Conservation (phyloP, 441 rosid genomes). For the Syzygium syzygioides region DNA sequence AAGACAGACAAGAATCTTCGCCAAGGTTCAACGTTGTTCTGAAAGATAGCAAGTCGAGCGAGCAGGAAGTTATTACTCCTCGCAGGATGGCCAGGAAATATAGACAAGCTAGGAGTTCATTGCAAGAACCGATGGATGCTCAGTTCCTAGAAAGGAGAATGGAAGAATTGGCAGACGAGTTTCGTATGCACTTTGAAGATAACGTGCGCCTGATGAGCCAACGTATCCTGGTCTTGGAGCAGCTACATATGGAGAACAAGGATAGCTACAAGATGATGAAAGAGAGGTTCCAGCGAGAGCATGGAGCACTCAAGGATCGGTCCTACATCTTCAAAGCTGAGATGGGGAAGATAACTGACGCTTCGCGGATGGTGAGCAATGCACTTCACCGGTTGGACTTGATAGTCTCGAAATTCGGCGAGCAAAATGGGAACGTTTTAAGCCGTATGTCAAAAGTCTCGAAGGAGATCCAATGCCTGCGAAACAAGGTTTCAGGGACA, state of each 20-base stretch:
- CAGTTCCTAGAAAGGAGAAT: slow-evolving; percentile 48
- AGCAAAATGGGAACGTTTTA: slow-evolving; percentile 18
- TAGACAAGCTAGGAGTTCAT: slow-evolving; percentile 29
- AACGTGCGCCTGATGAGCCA: slow-evolving; percentile 49
- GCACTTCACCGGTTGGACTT: slow-evolving; percentile 21
- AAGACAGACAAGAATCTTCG: slow-evolving; percentile 21
- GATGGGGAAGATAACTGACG: slow-evolving; percentile 26
- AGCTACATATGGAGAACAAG: slow-evolving; percentile 53
- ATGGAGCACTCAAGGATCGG: slow-evolving; percentile 21
- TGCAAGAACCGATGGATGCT: slow-evolving; percentile 28
- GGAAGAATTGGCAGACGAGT: slow-evolving; percentile 59
- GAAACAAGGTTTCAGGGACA: slow-evolving; percentile 25
- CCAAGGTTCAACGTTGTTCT: slow-evolving; percentile 9
- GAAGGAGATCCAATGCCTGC: slow-evolving; percentile 37
- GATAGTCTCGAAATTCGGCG: slow-evolving; percentile 25
- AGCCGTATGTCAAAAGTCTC: slow-evolving; percentile 30
- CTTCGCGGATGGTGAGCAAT: slow-evolving; percentile 18
- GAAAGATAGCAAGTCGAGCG: slow-evolving; percentile 30
- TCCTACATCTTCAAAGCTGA: slow-evolving; percentile 26
- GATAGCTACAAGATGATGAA: slow-evolving; percentile 26
- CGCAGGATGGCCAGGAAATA: slow-evolving; percentile 31
- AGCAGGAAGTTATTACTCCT: slow-evolving; percentile 26
- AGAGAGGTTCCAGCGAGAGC: slow-evolving; percentile 34
- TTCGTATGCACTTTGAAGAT: slow-evolving; percentile 55
- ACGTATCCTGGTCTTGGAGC: slow-evolving; percentile 68